A percentile compares a stretch with the other conserved stretches of the same genome.
Evolutionary conservation across 2,329 filamentous ascomycete species (phyloP).

Genomic region (Neopestalotiopsis rosae): DNA sequence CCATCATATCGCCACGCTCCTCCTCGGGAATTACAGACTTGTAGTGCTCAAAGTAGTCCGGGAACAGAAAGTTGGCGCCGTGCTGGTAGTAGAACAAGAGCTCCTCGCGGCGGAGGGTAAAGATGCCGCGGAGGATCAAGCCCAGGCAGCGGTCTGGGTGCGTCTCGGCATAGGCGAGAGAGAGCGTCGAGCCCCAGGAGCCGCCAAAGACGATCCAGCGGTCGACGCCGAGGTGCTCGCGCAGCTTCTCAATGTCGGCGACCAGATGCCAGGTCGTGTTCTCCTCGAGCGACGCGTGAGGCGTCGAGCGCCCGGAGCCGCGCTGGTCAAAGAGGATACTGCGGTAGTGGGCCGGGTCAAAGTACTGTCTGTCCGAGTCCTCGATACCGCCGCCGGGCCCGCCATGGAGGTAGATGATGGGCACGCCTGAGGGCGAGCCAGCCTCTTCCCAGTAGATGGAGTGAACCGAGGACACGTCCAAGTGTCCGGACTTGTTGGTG

Average conservation of each 20-base stretch:
- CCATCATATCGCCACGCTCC: conserved; percentile 41
- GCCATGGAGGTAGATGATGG: conserved; percentile 49
- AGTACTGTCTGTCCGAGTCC: conserved; percentile 41
- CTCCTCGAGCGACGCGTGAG: conserved; percentile 38
- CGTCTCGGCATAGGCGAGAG: conserved; percentile 43
- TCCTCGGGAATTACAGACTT: conserved; percentile 40
- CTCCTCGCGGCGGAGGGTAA: conserved; percentile 38
- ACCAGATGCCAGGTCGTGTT: conserved; percentile 46
- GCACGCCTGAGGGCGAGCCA: conserved; percentile 26
- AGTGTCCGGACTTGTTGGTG: conserved; percentile 29
- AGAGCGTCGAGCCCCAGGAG: conserved; percentile 46
- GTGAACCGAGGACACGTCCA: conserved; percentile 33
- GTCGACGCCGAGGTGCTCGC: conserved; percentile 39
- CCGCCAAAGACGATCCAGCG: conserved; percentile 48
- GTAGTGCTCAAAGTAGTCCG: conserved; percentile 44
- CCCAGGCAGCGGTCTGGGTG: conserved; percentile 39
- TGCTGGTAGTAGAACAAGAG: conserved; percentile 41
- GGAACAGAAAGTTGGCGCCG: conserved; percentile 38
- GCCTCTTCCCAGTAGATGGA: conserved; percentile 35
- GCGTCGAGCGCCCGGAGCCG: conserved; percentile 43
- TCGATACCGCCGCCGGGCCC: conserved; percentile 45
- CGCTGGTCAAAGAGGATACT: conserved; percentile 47
- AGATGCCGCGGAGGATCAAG: conserved; percentile 44
- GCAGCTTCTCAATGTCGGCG: conserved; percentile 43
- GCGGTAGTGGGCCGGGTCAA: conserved; percentile 37